These are phyloP conservation scores for Deinandra increscens DNA, from an alignment of 129 eudicot species.

Conservation along the genomic window DNA sequence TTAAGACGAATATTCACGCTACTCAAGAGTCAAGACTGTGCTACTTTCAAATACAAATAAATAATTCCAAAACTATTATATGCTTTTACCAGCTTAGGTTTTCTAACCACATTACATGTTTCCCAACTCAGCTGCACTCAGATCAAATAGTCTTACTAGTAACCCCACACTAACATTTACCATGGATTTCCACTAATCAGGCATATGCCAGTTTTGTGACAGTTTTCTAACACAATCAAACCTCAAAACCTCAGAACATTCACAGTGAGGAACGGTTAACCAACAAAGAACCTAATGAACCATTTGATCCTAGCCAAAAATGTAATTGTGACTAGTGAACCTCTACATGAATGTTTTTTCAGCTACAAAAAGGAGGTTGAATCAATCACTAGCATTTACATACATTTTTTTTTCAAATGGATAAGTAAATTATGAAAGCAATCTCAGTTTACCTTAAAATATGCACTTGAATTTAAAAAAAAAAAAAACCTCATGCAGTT, in stretches of 20 bases:
- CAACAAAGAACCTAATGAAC: slow-evolving; percentile 18
- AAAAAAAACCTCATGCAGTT: background rate
- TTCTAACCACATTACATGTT: background rate
- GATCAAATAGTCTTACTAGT: background rate
- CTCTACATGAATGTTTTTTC: slow-evolving; percentile 4
- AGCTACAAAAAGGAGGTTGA: background rate
- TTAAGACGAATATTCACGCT: background rate
- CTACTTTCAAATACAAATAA: background rate
- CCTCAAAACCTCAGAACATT: slow-evolving; percentile 22
- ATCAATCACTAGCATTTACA: slow-evolving; percentile 9
- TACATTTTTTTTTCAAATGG: slow-evolving; percentile 1
- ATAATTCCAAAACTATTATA: background rate
- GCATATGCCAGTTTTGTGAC: slow-evolving; percentile 13
- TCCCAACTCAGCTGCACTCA: background rate
- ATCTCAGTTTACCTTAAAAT: background rate
- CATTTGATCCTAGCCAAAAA: background rate
- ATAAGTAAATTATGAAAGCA: background rate
- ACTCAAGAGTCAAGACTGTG: background rate
- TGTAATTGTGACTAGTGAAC: background rate
- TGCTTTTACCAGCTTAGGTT: background rate
- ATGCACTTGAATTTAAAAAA: background rate
- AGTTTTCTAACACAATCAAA: slow-evolving; percentile 1
- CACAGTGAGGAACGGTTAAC: background rate
- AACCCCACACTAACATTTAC: slow-evolving; percentile 1
- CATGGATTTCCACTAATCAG: slow-evolving; percentile 2